Evolutionary conservation across 345 rosid species (phyloP).

Genomic region (Citrus trifoliata): DNA sequence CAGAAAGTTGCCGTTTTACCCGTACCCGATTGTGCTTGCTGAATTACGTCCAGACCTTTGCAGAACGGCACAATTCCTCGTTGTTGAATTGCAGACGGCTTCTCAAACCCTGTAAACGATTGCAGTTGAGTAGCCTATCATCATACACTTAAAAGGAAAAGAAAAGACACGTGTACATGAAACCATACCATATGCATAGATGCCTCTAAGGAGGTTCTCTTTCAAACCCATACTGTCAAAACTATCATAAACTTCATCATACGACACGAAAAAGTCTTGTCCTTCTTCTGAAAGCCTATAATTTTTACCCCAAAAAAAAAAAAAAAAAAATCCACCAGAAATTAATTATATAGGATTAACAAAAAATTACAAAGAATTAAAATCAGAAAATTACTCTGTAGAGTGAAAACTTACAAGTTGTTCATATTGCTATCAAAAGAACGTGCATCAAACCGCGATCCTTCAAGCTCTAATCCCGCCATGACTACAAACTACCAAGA

Average conservation of each 20-base stretch:
- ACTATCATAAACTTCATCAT: slow-evolving; percentile 44
- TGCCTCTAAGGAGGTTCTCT: slow-evolving; percentile 49
- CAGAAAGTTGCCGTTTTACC: slow-evolving; percentile 34
- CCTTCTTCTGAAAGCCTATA: slow-evolving; percentile 37
- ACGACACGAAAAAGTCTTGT: slow-evolving; percentile 35
- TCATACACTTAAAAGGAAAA: neutral
- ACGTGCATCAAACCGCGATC: slow-evolving; percentile 39
- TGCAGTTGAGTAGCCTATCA: neutral
- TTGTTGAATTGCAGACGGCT: slow-evolving; percentile 30
- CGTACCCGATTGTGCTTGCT: slow-evolving; percentile 32
- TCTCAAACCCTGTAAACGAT: slow-evolving; percentile 18
- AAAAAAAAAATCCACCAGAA: neutral
- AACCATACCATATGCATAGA: slow-evolving; percentile 40
- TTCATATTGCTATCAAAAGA: slow-evolving; percentile 38
- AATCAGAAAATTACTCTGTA: neutral
- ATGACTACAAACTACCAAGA: slow-evolving; percentile 26
- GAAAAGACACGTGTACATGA: neutral
- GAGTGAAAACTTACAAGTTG: slow-evolving; percentile 30
- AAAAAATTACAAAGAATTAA: neutral
- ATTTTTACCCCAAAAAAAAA: neutral
- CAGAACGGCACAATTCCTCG: slow-evolving; percentile 30
- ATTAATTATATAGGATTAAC: neutral
- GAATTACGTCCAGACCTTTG: slow-evolving; percentile 26
- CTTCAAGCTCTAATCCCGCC: slow-evolving; percentile 41
- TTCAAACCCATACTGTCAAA: slow-evolving; percentile 50